Evolutionary conservation across 2,329 filamentous ascomycete genomes (phyloP).

Genomic region (Talaromyces islandicus): DNA sequence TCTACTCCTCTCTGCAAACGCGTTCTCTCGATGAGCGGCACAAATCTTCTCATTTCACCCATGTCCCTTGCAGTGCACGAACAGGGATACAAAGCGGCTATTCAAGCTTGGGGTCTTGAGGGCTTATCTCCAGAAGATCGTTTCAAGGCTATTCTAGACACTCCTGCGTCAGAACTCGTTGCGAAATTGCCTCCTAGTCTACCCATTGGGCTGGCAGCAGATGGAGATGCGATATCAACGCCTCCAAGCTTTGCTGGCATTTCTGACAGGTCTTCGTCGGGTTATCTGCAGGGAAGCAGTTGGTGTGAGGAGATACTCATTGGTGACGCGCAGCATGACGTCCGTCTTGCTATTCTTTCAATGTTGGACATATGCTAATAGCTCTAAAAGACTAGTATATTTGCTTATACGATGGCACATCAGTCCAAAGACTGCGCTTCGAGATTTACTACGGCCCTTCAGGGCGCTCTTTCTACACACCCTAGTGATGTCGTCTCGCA

Average conservation of each 20-base stretch:
- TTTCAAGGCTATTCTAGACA: conserved; percentile 34
- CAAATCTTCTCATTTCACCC: conserved; percentile 37
- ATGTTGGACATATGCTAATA: background rate
- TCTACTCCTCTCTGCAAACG: conserved; percentile 36
- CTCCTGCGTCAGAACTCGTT: conserved; percentile 38
- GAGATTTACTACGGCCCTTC: conserved; percentile 17
- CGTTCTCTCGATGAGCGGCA: conserved; percentile 39
- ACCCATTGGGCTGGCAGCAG: conserved; percentile 33
- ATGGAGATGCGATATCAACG: conserved; percentile 37
- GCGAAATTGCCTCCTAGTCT: conserved; percentile 32
- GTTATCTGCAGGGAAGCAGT: conserved; percentile 32
- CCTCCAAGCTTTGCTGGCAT: conserved; percentile 18
- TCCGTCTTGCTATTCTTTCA: conserved; percentile 19
- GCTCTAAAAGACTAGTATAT: conserved; percentile 20
- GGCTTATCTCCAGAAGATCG: conserved; percentile 33
- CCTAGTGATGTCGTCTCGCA: conserved; percentile 17
- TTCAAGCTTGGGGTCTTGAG: conserved; percentile 35
- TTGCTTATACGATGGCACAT: conserved; percentile 23
- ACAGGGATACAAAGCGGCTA: conserved; percentile 34
- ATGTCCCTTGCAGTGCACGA: conserved; percentile 36
- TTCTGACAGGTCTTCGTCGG: conserved; percentile 16
- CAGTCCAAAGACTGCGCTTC: conserved; percentile 17
- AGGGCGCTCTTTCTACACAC: conserved; percentile 17
- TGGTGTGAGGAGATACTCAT: conserved; percentile 46
- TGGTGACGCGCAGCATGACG: conserved; percentile 45